A percentile compares a stretch with the other conserved stretches of the same genome.
Conservation (phyloP, 2,329 filamentous ascomycete species). For the Gnomoniopsis sp. region DNA sequence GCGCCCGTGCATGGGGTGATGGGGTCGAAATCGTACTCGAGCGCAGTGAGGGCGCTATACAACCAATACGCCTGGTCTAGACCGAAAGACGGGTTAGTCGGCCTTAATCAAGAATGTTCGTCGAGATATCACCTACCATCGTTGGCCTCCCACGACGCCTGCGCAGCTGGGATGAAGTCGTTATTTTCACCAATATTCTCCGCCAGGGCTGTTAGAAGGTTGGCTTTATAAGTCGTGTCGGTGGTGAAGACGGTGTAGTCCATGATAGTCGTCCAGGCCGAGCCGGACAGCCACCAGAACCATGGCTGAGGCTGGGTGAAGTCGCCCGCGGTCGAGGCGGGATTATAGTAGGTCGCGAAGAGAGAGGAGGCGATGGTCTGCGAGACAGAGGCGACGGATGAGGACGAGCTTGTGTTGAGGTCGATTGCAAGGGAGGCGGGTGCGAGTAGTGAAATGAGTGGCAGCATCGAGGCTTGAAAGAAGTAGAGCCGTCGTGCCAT, state of each 20-base stretch:
- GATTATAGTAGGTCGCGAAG: constrained; percentile 27
- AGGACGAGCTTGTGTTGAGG: constrained; percentile 21
- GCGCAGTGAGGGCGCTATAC: constrained; percentile 62
- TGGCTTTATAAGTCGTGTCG: constrained; percentile 66
- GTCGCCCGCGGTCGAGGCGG: constrained; percentile 27
- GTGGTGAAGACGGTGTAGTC: constrained; percentile 85
- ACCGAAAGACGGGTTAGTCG: no score
- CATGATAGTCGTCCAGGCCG: constrained; percentile 51
- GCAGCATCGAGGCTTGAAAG: not conserved
- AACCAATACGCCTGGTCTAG: constrained; percentile 67
- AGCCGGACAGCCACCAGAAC: constrained; percentile 33
- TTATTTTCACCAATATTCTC: constrained; percentile 66
- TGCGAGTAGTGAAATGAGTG: constrained; percentile 12
- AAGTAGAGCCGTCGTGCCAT: constrained; percentile 1
- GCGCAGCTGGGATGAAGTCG: constrained; percentile 72
- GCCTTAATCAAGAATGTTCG: no score
- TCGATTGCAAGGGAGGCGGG: constrained; percentile 21
- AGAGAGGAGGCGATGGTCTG: constrained; percentile 26
- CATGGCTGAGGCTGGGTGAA: constrained; percentile 31
- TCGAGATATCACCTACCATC: constrained; percentile 32
- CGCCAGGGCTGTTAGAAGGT: constrained; percentile 65
- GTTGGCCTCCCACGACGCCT: constrained; percentile 63
- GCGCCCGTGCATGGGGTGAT: constrained; percentile 33
- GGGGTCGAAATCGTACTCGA: constrained; percentile 61
- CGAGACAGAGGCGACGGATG: constrained; percentile 25